Evolutionary conservation across 768 basidiomycete genomes (phyloP).

Genomic region (Boletus eberwhitei): DNA sequence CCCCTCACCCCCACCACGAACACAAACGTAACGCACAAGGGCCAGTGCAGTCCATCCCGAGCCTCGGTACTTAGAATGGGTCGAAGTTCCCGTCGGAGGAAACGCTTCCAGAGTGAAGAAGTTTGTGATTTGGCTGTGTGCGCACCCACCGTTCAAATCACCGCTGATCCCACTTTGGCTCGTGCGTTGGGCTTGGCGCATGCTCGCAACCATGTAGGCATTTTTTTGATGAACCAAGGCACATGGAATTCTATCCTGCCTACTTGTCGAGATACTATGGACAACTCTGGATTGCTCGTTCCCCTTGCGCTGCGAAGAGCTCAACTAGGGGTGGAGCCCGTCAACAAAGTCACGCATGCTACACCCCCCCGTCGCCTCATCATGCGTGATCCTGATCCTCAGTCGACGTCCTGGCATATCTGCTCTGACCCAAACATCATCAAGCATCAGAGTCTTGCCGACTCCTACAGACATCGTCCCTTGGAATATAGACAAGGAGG

Average conservation of each 20-base stretch:
- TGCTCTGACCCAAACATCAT: slow-evolving; percentile 1
- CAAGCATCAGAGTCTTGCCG: slow-evolving; percentile 2
- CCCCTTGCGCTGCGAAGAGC: slow-evolving; percentile 16
- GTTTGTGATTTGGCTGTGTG: too few relatives aligned
- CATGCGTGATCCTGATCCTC: slow-evolving; percentile 5
- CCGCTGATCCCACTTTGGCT: slow-evolving; percentile 12
- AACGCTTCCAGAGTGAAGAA: too few relatives aligned
- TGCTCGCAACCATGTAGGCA: slow-evolving; percentile 15
- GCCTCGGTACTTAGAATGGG: too few relatives aligned
- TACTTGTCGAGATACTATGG: too few relatives aligned
- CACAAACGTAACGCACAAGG: too few relatives aligned
- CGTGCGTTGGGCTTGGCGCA: slow-evolving; percentile 17
- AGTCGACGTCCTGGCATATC: too few relatives aligned
- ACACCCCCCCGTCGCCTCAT: slow-evolving; percentile 16
- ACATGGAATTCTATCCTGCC: too few relatives aligned
- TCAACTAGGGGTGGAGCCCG: slow-evolving; percentile 1
- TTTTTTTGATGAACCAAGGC: background rate
- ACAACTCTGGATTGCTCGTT: slow-evolving; percentile 26
- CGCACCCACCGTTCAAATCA: too few relatives aligned
- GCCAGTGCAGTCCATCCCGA: too few relatives aligned
- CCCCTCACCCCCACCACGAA: too few relatives aligned
- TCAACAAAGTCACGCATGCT: slow-evolving; percentile 8
- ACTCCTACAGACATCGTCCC: slow-evolving; percentile 21
- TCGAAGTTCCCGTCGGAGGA: too few relatives aligned
- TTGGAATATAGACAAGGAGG: background rate